Base-by-base conservation (phyloP, 768 basidiomycete genomes). In the Podaxis sp. region DNA sequence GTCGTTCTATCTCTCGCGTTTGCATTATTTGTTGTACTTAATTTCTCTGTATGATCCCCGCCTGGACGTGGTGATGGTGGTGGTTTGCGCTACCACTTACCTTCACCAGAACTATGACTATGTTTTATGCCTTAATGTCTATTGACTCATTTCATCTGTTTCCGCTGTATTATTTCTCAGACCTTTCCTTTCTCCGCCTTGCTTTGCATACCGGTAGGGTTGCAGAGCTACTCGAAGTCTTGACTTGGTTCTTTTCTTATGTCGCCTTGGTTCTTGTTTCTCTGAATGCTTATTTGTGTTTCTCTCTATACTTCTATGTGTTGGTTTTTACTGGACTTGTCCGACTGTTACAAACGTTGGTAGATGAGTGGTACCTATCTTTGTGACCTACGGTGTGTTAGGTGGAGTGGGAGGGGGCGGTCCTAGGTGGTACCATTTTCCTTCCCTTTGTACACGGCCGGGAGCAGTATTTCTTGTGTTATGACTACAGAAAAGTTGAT, bases 71-170 rank as follows among this genome's bases (percentile, higher is more conserved):
- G n/a, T 19, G 19, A 13, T 15, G 44, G 44, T 19, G n/a, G 19
- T 67, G 2, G 33, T 33, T 33, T 33, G 33, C 33, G 70, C 70
- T 46, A 46, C 44, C n/a, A 46, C 1, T n/a, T 46, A 9, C 44
- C 17, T 17, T 46, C 8, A 9, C 33, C 33, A 33, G 33, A 33
- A 33, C 33, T 33, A 33, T 33, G 33, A 33, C 30, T 33, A 9
- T 33, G 33, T 9, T 46, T 8, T 17, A 17, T 46, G 44, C n/a
- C 15, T 33, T 33, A 33, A 33, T 33, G 8, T 33, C 33, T 33
- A 33, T 33, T 33, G 8, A 33, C 44, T 46, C 19, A 5, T 46
- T n/a, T 8, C 5, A 19, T 9, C 5, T 46, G 6, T 17, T n/a
- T 17, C 19, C 4, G 44, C 44, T 46, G 44, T 46, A 19, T 46